Evolutionary conservation across 345 rosid species (phyloP).

Genomic region (Excoecaria cochinchinensis): DNA sequence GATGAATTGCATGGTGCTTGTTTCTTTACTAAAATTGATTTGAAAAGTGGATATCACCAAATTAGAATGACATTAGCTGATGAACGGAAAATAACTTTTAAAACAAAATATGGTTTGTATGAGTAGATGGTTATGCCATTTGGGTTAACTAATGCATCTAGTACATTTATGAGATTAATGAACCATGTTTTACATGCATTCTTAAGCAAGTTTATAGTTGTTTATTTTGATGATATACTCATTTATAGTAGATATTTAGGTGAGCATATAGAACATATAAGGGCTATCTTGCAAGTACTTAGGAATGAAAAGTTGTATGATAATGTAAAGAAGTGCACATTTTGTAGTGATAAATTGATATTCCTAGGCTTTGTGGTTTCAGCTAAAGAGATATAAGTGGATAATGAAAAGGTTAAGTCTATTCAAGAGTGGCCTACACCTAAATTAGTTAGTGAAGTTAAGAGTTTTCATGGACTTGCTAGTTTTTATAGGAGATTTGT

Average conservation of each 20-base stretch:
- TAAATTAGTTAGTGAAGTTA: too few species aligned
- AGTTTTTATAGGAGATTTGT: too few species aligned
- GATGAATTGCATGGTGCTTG: not conserved
- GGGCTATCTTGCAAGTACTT: not conserved
- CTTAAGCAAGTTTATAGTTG: too few species aligned
- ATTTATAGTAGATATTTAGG: not conserved
- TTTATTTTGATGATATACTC: not conserved
- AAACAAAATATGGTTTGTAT: not conserved
- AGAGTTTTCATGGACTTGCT: too few species aligned
- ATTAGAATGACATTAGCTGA: too few species aligned
- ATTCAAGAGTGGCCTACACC: too few species aligned
- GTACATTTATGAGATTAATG: not conserved
- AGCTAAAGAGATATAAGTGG: too few species aligned
- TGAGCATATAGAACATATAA: not conserved
- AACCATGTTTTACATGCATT: too few species aligned
- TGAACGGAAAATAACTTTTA: too few species aligned
- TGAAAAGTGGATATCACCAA: not conserved
- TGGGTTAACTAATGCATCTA: constrained; percentile 1
- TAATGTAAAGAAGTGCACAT: not conserved
- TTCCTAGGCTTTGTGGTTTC: too few species aligned
- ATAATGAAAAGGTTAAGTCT: too few species aligned
- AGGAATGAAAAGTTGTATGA: not conserved
- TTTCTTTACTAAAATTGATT: not conserved
- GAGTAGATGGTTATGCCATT: not conserved
- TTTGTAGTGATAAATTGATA: too few species aligned